These are phyloP conservation scores for Trametes sp. DNA, from an alignment of 1,284 basidiomycete species.

Conservation along the genomic window DNA sequence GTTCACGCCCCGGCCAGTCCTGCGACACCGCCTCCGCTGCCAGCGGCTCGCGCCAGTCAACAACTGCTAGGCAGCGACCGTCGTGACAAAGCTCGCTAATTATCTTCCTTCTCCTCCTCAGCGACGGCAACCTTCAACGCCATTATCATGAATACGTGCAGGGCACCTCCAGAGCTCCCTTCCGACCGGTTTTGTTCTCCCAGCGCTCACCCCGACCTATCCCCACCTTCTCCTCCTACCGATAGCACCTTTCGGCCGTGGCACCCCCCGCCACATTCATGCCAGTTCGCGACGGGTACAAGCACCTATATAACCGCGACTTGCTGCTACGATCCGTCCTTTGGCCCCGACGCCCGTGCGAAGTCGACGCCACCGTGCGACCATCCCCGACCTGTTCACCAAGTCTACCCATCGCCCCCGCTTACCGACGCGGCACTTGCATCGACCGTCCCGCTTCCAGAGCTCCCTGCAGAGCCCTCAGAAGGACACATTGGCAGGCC, in stretches of 20 bases:
- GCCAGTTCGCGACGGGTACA: slow-evolving; percentile 17
- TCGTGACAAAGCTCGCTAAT: slow-evolving; percentile 28
- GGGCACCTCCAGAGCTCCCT: slow-evolving; percentile 27
- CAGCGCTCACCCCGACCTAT: slow-evolving; percentile 18
- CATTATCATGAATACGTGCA: slow-evolving; percentile 37
- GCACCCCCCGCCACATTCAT: slow-evolving; percentile 27
- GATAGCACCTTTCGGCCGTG: slow-evolving; percentile 18
- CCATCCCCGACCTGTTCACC: slow-evolving; percentile 16
- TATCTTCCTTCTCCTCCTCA: slow-evolving; percentile 14
- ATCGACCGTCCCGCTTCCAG: slow-evolving; percentile 35
- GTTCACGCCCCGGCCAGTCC: slow-evolving; percentile 41
- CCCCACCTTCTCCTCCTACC: slow-evolving; percentile 15
- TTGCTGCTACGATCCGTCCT: slow-evolving; percentile 3
- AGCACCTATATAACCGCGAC: slow-evolving; percentile 3
- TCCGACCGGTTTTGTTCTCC: slow-evolving; percentile 27
- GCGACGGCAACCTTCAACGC: slow-evolving; percentile 33
- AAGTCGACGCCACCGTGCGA: slow-evolving; percentile 30
- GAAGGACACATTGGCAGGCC: slow-evolving; percentile 11
- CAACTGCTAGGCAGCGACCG: slow-evolving; percentile 4
- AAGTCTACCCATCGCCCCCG: slow-evolving; percentile 36
- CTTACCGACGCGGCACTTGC: slow-evolving; percentile 35
- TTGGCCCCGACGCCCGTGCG: slow-evolving; percentile 18
- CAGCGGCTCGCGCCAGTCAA: slow-evolving; percentile 38
- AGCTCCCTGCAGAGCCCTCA: slow-evolving; percentile 16
- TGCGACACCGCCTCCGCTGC: slow-evolving; percentile 33